These are phyloP conservation scores for Cucumis cinereus DNA, from an alignment of 306 rosid species.

Conservation along the genomic window DNA sequence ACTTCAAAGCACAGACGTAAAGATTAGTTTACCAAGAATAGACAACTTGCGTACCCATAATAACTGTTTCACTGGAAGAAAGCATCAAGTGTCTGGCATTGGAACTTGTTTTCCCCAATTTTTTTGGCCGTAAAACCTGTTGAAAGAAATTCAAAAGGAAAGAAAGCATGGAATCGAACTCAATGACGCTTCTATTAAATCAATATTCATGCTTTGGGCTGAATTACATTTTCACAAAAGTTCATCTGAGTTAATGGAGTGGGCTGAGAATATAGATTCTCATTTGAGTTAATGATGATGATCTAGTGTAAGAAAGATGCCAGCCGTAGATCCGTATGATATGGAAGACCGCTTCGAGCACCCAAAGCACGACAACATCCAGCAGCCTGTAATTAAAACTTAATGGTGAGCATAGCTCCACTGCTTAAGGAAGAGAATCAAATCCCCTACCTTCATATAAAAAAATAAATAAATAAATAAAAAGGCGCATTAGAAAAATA, in stretches of 20 bases:
- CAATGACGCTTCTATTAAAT: neutral
- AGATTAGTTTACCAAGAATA: neutral
- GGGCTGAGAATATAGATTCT: neutral
- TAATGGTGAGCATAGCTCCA: neutral
- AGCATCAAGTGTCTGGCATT: neutral
- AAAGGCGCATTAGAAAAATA: neutral
- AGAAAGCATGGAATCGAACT: neutral
- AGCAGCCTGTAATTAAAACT: slow-evolving; percentile 51
- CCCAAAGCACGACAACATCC: slow-evolving; percentile 76
- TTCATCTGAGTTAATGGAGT: neutral
- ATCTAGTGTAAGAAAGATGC: slow-evolving; percentile 31
- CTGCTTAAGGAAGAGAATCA: neutral
- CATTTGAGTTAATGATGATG: neutral
- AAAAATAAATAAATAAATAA: too few relatives aligned
- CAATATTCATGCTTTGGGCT: neutral
- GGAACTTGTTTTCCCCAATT: neutral
- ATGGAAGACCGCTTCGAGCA: slow-evolving; percentile 77
- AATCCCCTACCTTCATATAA: neutral
- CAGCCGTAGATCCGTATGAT: slow-evolving; percentile 49
- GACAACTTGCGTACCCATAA: neutral
- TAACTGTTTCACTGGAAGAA: slow-evolving; percentile 1
- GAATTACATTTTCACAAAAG: neutral
- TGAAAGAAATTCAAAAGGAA: neutral
- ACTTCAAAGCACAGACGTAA: neutral
- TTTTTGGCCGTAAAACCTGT: neutral